Conservation (phyloP, 2,329 filamentous ascomycete species). For the Trichoderma endophyticum region DNA sequence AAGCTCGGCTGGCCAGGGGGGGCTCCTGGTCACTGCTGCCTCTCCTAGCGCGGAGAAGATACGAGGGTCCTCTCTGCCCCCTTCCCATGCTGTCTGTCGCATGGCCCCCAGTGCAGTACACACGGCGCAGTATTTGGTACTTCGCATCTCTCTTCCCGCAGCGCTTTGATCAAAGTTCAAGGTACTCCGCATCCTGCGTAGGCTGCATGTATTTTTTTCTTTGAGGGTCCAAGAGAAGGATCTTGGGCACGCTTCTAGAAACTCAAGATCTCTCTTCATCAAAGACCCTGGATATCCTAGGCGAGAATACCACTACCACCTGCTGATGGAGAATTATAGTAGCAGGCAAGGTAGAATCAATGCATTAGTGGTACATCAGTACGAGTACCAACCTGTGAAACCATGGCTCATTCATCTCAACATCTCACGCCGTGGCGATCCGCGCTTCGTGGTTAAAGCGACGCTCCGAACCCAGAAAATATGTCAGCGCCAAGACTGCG, state of each 20-base stretch:
- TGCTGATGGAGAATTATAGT: background rate
- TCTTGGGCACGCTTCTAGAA: conserved; percentile 9
- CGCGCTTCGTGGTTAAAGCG: background rate
- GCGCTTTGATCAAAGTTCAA: background rate
- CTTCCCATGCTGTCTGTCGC: background rate
- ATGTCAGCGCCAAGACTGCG: conserved; percentile 2
- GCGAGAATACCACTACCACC: background rate
- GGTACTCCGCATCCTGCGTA: background rate
- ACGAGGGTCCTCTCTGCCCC: background rate
- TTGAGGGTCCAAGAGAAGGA: background rate
- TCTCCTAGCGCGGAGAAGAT: conserved; percentile 4
- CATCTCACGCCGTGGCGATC: background rate
- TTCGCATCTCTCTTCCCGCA: background rate
- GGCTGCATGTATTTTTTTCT: background rate
- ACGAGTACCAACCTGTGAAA: background rate
- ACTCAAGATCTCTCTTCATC: background rate
- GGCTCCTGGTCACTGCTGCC: conserved; percentile 1
- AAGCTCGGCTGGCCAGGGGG: background rate
- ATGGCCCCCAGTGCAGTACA: background rate
- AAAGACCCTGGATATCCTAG: conserved; percentile 1
- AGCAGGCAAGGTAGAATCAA: background rate
- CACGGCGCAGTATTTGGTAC: background rate
- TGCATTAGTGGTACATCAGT: background rate
- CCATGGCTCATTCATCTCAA: background rate
- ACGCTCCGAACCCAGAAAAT: background rate